These are phyloP conservation scores for Thalassiosira mediterranea DNA, from an alignment of 352 stramenopile species.

Conservation along the genomic window DNA sequence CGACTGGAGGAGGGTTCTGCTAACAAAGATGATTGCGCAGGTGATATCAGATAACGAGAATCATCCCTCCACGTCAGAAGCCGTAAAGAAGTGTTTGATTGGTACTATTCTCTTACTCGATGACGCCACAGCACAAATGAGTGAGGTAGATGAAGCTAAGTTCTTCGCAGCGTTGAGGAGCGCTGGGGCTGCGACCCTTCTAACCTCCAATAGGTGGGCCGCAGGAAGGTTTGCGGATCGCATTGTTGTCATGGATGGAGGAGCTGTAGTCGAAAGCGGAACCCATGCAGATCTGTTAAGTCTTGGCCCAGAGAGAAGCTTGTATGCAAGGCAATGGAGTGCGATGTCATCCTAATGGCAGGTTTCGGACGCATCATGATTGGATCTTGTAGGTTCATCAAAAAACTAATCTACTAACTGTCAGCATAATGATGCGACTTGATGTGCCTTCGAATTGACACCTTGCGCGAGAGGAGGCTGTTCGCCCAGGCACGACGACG, in stretches of 20 bases:
- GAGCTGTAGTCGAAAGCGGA: constrained; percentile 74
- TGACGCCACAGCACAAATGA: constrained; percentile 69
- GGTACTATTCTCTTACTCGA: constrained; percentile 81
- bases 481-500: no score
- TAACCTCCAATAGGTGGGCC: constrained; percentile 74
- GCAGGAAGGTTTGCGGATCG: constrained; percentile 75
- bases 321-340: constrained; percentile 81
- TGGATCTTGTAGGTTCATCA: no score
- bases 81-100: constrained; percentile 69
- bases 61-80: constrained; percentile 47
- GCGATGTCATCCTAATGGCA: constrained; percentile 63
- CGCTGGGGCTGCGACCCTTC: constrained; percentile 70
- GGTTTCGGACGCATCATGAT: no score
- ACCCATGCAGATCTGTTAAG: constrained; percentile 73
- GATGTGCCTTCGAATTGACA: no score
- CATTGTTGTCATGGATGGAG: constrained; percentile 76
- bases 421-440: no score
- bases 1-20: constrained; percentile 79
- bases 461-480: no score
- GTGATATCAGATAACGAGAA: constrained; percentile 78
- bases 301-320: constrained; percentile 70
- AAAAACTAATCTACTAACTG: no score
- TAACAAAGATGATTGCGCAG: constrained; percentile 76
- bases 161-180: constrained; percentile 64
- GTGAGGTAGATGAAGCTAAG: constrained; percentile 74